A percentile compares a stretch with the other conserved stretches of the same genome.
Evolutionary conservation across 441 rosid species (phyloP).

Genomic region (Corymbia citriodora): DNA sequence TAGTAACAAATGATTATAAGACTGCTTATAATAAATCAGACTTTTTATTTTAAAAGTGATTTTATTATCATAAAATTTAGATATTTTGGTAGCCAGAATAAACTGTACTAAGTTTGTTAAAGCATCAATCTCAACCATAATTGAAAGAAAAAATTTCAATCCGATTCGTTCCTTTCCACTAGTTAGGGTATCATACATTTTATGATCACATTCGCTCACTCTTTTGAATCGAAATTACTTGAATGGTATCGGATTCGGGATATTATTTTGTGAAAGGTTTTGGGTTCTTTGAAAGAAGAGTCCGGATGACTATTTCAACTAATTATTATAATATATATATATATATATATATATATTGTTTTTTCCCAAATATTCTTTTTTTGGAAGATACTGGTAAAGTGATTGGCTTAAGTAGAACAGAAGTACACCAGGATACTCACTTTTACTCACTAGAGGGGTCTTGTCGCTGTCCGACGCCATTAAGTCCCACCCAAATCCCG

Average conservation of each 20-base stretch:
- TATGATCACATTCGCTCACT: not conserved
- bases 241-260: not conserved
- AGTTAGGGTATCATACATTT: not conserved
- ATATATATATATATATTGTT: not conserved
- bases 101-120: not conserved
- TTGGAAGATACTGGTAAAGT: not conserved
- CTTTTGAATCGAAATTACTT: not conserved
- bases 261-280: not conserved
- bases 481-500: not conserved
- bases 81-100: not conserved
- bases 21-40: not conserved
- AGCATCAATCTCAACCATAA: not conserved
- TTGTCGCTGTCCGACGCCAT: not conserved
- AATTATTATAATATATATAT: not conserved
- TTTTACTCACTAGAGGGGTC: not conserved
- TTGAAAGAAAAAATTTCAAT: not conserved
- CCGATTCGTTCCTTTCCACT: rapidly evolving
- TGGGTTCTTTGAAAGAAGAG: not conserved
- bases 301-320: not conserved
- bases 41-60: not conserved
- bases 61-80: not conserved
- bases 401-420: not conserved
- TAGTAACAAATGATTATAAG: not conserved
- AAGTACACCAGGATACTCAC: not conserved
- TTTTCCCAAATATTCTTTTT: not conserved